A percentile compares a stretch with the other conserved stretches of the same genome.
phyloP scores from a whole-genome alignment of 495 filamentous ascomycete genomes.

The Penicillium odoratum region DNA sequence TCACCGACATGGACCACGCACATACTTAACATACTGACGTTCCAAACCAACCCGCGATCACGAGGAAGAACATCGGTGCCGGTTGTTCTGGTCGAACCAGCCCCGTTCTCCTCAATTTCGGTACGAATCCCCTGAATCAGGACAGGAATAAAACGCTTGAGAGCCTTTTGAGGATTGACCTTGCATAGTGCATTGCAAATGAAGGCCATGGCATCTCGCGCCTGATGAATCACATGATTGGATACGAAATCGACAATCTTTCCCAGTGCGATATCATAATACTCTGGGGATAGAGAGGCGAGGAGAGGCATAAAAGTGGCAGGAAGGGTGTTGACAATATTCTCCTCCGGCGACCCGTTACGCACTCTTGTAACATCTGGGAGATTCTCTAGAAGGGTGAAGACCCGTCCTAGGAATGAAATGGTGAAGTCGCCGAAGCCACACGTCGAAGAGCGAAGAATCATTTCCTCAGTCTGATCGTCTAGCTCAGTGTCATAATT shows the following conservation, averaged over 20 bases:
- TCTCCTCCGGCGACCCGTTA: slow-evolving; percentile 92
- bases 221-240: slow-evolving; percentile 95
- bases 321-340: slow-evolving; percentile 93
- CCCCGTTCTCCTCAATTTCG: slow-evolving; percentile 97
- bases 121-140: slow-evolving; percentile 88
- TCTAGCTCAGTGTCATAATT: slow-evolving; percentile 81
- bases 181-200: slow-evolving; percentile 96
- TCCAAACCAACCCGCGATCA: slow-evolving; percentile 92
- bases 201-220: slow-evolving; percentile 97
- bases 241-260: slow-evolving; percentile 93
- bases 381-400: slow-evolving; percentile 91
- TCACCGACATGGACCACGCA: slow-evolving; percentile 94
- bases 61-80: slow-evolving; percentile 91
- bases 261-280: slow-evolving; percentile 86
- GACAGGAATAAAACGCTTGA: slow-evolving; percentile 87
- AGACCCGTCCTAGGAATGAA: slow-evolving; percentile 88
- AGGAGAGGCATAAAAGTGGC: slow-evolving; percentile 90
- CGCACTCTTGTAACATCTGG: slow-evolving; percentile 85
- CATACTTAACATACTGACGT: slow-evolving; percentile 97
- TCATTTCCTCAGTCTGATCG: slow-evolving; percentile 84
- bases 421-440: slow-evolving; percentile 90
- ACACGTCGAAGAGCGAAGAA: slow-evolving; percentile 93
- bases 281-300: slow-evolving; percentile 85
- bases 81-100: slow-evolving; percentile 89
- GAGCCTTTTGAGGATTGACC: slow-evolving; percentile 85